Percentiles rank a stretch among this genome's conserved stretches.
phyloP scores from a whole-genome alignment of 441 rosid genomes.

The Euphorbia celastroides region DNA sequence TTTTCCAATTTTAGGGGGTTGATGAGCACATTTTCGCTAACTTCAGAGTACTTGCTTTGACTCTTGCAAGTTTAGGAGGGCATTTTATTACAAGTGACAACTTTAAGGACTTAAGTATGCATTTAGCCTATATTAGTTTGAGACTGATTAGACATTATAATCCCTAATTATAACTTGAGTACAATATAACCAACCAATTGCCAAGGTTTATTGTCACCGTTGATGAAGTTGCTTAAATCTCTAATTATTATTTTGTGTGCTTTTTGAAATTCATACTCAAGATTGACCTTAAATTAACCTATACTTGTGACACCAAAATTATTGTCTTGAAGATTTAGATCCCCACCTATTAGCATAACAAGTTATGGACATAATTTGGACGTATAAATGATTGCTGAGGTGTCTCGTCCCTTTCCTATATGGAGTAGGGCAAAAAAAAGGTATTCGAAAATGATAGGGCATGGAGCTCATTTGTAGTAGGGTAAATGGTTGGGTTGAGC shows the following conservation, averaged over 20 bases:
- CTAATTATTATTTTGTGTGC: background rate
- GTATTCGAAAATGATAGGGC: conserved; percentile 17
- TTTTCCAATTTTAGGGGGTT: no score
- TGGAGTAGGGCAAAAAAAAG: background rate
- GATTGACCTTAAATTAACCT: background rate
- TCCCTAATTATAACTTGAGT: no score
- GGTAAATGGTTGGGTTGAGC: conserved; percentile 19
- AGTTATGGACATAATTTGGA: background rate
- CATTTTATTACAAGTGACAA: no score
- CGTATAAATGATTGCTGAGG: background rate
- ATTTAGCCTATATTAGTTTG: background rate
- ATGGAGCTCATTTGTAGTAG: conserved; percentile 17
- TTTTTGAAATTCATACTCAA: background rate
- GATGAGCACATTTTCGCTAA: no score
- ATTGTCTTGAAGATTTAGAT: background rate
- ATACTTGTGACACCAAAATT: background rate
- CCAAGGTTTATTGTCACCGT: no score
- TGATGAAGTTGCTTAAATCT: no score
- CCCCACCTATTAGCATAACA: background rate
- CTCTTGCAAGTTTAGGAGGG: no score
- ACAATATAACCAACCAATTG: no score
- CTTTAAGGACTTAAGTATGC: no score
- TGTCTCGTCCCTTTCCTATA: background rate
- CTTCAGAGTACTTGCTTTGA: no score
- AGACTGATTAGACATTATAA: background rate